Conservation (phyloP, 2,329 filamentous ascomycete species). For the Fusarium denticulatum region DNA sequence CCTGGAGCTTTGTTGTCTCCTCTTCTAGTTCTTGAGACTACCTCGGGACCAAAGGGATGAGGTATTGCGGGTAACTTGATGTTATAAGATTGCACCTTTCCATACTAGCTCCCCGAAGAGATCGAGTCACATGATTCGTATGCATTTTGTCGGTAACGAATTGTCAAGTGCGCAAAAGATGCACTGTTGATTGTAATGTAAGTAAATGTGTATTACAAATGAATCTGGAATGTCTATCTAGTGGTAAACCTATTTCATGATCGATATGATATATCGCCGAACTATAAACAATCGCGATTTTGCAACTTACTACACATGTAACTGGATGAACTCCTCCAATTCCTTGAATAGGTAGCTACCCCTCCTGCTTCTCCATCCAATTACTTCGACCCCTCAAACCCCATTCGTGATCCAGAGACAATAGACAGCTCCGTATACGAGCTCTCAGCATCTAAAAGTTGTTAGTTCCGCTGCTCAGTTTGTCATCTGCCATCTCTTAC, state of each 20-base stretch:
- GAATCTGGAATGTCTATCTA: no score
- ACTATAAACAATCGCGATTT: no score
- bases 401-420: neutral
- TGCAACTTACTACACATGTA: rapidly evolving
- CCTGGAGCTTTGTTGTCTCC: no score
- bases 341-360: neutral
- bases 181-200: no score
- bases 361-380: rapidly evolving
- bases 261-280: no score
- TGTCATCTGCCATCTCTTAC: rapidly evolving
- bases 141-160: no score
- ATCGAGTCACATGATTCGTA: neutral
- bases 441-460: neutral
- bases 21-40: neutral
- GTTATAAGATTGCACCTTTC: rapidly evolving
- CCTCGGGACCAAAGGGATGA: neutral
- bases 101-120: rapidly evolving
- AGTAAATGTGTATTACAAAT: no score
- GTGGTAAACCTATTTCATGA: rapidly evolving
- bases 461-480: rapidly evolving
- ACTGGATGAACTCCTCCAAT: rapidly evolving
- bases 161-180: no score
- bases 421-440: neutral
- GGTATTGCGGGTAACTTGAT: rapidly evolving
- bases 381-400: neutral